These are phyloP conservation scores for Musa balbisiana DNA, from an alignment of 202 grass and related monocot species.

Conservation along the genomic window DNA sequence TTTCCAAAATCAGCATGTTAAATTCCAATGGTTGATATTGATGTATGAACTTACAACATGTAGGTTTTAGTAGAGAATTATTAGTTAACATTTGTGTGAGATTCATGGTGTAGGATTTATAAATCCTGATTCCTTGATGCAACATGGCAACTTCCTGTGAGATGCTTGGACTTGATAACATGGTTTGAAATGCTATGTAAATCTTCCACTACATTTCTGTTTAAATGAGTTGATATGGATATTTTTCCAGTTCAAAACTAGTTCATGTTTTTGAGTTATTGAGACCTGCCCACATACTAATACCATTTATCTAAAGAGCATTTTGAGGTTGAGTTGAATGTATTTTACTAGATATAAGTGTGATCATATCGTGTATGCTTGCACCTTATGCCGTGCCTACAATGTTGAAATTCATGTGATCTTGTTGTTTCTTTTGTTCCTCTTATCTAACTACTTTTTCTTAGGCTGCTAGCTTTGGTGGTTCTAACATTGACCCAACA, in stretches of 20 bases:
- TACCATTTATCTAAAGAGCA: not conserved
- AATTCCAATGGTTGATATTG: not conserved
- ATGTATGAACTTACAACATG: not conserved
- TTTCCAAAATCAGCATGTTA: not conserved
- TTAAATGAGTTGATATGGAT: not conserved
- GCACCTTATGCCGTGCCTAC: not conserved
- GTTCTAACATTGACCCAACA: constrained; percentile 91
- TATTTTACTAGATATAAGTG: not conserved
- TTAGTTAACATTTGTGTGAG: not conserved
- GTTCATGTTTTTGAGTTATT: not conserved
- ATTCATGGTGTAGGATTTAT: not conserved
- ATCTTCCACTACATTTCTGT: too few relatives aligned
- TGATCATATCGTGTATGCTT: not conserved
- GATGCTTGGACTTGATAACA: not conserved
- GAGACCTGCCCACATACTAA: too few relatives aligned
- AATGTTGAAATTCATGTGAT: not conserved
- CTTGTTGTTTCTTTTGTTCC: not conserved
- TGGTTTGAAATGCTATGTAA: not conserved
- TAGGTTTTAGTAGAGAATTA: not conserved
- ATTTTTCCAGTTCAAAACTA: not conserved
- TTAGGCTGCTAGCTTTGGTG: constrained; percentile 95
- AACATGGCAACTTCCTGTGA: not conserved
- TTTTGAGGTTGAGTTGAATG: not conserved
- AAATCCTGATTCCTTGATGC: too few relatives aligned
- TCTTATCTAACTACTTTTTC: constrained; percentile 3